Conservation (phyloP, 2,329 filamentous ascomycete genomes). For the Fusarium temperatum region DNA sequence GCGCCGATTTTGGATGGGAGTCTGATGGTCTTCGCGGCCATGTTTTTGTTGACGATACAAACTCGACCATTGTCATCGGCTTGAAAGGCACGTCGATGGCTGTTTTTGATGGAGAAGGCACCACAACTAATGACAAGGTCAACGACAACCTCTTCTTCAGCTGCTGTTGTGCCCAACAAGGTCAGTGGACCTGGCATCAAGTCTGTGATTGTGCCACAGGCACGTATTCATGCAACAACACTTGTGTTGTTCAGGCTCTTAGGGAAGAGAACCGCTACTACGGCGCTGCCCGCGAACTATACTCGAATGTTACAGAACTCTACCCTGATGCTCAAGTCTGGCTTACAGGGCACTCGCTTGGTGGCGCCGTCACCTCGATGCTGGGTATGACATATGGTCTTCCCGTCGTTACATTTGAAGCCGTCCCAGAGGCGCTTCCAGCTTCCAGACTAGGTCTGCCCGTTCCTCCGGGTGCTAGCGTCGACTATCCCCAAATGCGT, state of each 20-base stretch:
- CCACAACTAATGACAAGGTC: slow-evolving; percentile 95
- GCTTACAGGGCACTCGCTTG: slow-evolving; percentile 92
- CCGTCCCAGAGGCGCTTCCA: slow-evolving; percentile 89
- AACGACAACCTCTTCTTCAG: slow-evolving; percentile 99
- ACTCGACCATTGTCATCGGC: slow-evolving; percentile 88
- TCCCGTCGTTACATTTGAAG: slow-evolving; percentile 92
- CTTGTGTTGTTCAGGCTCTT: slow-evolving; percentile 81
- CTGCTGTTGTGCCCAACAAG: slow-evolving; percentile 95
- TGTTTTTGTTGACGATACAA: slow-evolving; percentile 86
- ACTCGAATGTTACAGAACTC: slow-evolving; percentile 88
- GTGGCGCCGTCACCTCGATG: slow-evolving; percentile 87
- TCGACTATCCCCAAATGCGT: slow-evolving; percentile 75
- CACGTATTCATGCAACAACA: slow-evolving; percentile 91
- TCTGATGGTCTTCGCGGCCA: slow-evolving; percentile 89
- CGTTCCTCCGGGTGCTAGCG: slow-evolving; percentile 79
- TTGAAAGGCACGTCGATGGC: slow-evolving; percentile 91
- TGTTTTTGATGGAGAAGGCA: slow-evolving; percentile 95
- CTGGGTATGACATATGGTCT: slow-evolving; percentile 90
- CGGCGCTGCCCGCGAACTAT: slow-evolving; percentile 85
- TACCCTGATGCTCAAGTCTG: slow-evolving; percentile 88
- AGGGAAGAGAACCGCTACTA: slow-evolving; percentile 91
- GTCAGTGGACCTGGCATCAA: slow-evolving; percentile 87
- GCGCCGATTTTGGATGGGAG: slow-evolving; percentile 92
- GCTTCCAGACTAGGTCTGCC: slow-evolving; percentile 87
- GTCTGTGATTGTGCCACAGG: slow-evolving; percentile 92